Evolutionary conservation across 2,329 filamentous ascomycete species (phyloP).

Genomic region (Microdochium paspali): DNA sequence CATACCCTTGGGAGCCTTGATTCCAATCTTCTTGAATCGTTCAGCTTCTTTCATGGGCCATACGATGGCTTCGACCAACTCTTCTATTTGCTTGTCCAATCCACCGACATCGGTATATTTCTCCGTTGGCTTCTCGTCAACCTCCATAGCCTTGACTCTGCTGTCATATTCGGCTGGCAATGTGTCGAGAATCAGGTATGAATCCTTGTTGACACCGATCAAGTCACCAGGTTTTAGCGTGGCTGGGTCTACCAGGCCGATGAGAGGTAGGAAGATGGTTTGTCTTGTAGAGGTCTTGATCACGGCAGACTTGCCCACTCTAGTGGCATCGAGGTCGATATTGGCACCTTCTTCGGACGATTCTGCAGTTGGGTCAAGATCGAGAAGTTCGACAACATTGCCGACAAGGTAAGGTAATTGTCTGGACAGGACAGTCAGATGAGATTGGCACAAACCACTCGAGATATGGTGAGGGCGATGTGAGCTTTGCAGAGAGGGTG

Average conservation of each 20-base stretch:
- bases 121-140: slow-evolving; percentile 98
- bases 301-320: slow-evolving; percentile 95
- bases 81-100: slow-evolving; percentile 97
- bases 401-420: slow-evolving; percentile 97
- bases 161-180: slow-evolving; percentile 97
- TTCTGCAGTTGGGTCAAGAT: slow-evolving; percentile 92
- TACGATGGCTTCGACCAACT: slow-evolving; percentile 94
- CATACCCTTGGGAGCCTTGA: slow-evolving; percentile 96
- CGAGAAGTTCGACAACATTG: slow-evolving; percentile 94
- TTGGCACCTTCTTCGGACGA: slow-evolving; percentile 97
- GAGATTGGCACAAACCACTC: slow-evolving; percentile 1
- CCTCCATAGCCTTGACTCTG: slow-evolving; percentile 99
- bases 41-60: slow-evolving; percentile 99
- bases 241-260: slow-evolving; percentile 92
- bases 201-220: slow-evolving; percentile 98
- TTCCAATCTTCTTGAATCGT: slow-evolving; percentile 98
- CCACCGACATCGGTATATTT: slow-evolving; percentile 98
- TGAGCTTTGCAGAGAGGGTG: background rate
- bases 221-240: slow-evolving; percentile 91
- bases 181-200: slow-evolving; percentile 93
- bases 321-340: slow-evolving; percentile 92
- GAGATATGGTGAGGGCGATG: slow-evolving; percentile 6
- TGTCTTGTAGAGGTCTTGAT: slow-evolving; percentile 99
- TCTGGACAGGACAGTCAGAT: slow-evolving; percentile 33
- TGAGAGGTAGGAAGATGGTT: slow-evolving; percentile 96